Conservation (phyloP, 306 rosid genomes). For the Quillaja saponaria region DNA sequence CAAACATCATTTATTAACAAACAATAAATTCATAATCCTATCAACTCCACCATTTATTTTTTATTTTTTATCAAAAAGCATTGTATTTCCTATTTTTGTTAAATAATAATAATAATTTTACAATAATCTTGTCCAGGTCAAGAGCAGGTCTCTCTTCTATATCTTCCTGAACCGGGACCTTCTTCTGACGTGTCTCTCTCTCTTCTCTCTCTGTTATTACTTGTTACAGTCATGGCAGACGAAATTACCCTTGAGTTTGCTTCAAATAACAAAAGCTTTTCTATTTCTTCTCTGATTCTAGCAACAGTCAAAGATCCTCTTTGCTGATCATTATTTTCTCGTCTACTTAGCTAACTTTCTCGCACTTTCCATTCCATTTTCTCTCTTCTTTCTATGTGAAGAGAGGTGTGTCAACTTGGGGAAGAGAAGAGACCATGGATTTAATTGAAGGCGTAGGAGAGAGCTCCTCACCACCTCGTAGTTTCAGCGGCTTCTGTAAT, state of each 20-base stretch:
- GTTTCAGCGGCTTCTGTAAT: conserved; percentile 61
- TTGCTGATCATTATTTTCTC: not conserved
- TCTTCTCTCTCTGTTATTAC: not conserved
- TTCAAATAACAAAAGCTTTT: conserved; percentile 15
- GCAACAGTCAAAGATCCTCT: conserved; percentile 41
- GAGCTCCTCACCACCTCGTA: conserved; percentile 90
- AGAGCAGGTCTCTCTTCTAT: not conserved
- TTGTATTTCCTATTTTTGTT: too few relatives aligned
- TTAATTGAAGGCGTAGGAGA: conserved; percentile 94
- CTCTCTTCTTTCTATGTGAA: conserved; percentile 31
- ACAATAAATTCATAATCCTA: not conserved
- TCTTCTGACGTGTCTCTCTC: not conserved
- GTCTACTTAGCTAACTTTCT: conserved; percentile 19
- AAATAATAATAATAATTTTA: not conserved
- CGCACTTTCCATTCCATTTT: conserved; percentile 27
- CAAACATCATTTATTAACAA: too few relatives aligned
- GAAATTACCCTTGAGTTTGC: conserved; percentile 35
- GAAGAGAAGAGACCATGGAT: conserved; percentile 52
- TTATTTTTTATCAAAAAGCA: too few relatives aligned
- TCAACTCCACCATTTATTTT: not conserved
- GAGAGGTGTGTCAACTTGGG: conserved; percentile 12
- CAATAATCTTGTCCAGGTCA: not conserved
- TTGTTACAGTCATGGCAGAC: conserved; percentile 19
- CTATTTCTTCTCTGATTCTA: conserved; percentile 29
- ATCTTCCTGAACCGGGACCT: not conserved